Evolutionary conservation across 2,329 filamentous ascomycete genomes (phyloP), one percentile per base, ranked within the genome.

Genomic region (Diaporthe citri): DNA sequence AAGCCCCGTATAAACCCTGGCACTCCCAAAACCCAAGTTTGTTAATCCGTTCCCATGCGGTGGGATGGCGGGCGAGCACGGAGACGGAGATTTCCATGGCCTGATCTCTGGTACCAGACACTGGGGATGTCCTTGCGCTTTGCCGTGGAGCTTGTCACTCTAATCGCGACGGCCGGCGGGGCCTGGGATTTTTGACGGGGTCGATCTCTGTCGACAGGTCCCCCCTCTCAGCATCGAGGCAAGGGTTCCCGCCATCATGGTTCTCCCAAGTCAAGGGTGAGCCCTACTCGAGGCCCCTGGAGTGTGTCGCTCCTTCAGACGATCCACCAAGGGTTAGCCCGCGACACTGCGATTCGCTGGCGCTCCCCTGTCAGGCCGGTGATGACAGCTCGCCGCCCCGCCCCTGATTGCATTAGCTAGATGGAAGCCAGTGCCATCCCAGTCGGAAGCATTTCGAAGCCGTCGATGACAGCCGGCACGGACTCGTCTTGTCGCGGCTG

Each of bases 341-440:
- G 56, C 17, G 10, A 34, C 51, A 43, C 66, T 74, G 72, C 67
- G 72, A 74, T 74, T 74, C 56, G 75, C 72, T 22, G 25, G 36
- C 57, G 17, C 48, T n/a, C 57, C 66, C 71, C 66, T 66, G 71
- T 62, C 72, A 62, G 66, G 67, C 75, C 75, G 69, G 62, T 74
- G 46, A 57, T 76, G 75, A 74, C 72, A 74, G 75, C 69, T 76
- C 57, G 71, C 60, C 67, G 71, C 59, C 72, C 75, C 64, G 34
- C 64, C 64, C 60, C 60, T 74, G 72, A 71, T 41, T 70, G 74
- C 72, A 74, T 74, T 73, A 74, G 72, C 74, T 74, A 60, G 69
- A 46, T 72, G 59, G 43, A 48, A 60, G 52, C 56, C 64, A 71
- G 72, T 62, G 72, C 71, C 39, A 51, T 28, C 57, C 72, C 74